These are phyloP conservation scores for Trichopus zeylanicus DNA, from an alignment of 116 monocot species.

Conservation along the genomic window DNA sequence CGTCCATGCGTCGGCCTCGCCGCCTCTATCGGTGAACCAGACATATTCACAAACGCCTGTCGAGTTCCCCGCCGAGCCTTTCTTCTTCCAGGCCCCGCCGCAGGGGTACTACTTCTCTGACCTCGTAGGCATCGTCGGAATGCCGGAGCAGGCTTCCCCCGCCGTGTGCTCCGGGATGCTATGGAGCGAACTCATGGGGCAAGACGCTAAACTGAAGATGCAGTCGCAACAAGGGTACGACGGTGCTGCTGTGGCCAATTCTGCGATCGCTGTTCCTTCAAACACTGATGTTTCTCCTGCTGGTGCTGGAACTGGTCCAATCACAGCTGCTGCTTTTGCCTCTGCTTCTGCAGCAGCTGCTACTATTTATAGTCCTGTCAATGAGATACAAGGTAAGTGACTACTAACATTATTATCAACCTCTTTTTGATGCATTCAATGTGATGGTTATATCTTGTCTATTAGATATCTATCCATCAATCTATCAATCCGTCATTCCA, in stretches of 20 bases:
- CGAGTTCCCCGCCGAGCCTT: constrained; percentile 20
- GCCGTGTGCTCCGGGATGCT: constrained; percentile 2
- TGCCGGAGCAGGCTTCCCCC: neutral
- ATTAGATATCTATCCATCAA: neutral
- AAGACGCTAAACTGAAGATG: neutral
- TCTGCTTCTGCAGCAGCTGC: constrained; percentile 8
- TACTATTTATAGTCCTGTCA: constrained; percentile 14
- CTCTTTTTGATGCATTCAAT: neutral
- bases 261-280: constrained; percentile 7
- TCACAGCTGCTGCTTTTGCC: neutral
- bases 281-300: constrained; percentile 4
- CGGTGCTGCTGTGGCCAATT: neutral
- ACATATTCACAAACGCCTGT: constrained; percentile 18
- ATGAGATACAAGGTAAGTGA: constrained; percentile 48
- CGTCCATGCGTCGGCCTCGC: constrained; percentile 11
- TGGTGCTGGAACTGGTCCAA: constrained; percentile 3
- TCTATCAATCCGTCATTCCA: neutral
- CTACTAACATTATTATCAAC: neutral
- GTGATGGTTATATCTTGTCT: neutral
- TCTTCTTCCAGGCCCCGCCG: constrained; percentile 18
- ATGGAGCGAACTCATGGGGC: constrained; percentile 18
- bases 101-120: constrained; percentile 20
- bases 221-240: neutral
- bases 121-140: constrained; percentile 7
- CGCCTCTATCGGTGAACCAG: constrained; percentile 30